Percentiles rank a stretch among this genome's conserved stretches.
Evolutionary conservation across 1,284 basidiomycete genomes (phyloP).

Genomic region (Schizophyllum amplum): DNA sequence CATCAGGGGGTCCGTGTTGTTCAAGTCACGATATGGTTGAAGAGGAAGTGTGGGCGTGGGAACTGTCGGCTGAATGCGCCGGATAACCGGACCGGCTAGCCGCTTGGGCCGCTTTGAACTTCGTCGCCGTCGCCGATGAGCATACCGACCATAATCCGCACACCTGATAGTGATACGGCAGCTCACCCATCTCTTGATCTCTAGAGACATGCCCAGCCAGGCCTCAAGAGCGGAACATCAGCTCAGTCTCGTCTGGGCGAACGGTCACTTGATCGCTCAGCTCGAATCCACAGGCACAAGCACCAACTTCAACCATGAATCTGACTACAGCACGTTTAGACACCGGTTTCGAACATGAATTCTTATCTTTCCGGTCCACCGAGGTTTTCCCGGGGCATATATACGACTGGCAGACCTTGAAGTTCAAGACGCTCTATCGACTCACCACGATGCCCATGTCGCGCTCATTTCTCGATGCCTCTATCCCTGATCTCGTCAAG

Average conservation of each 20-base stretch:
- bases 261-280: too few relatives aligned
- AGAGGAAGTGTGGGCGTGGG: not conserved
- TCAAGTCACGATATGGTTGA: not conserved
- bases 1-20: not conserved
- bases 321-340: not conserved
- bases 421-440: not conserved
- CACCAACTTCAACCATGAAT: not conserved
- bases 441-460: slow-evolving; percentile 13
- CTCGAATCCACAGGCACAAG: too few relatives aligned
- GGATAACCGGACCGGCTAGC: not conserved
- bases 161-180: too few relatives aligned
- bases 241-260: too few relatives aligned
- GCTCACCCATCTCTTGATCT: too few relatives aligned
- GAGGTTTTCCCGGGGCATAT: not conserved
- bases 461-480: slow-evolving; percentile 43
- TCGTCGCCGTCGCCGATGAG: not conserved
- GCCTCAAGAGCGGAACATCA: too few relatives aligned
- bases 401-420: not conserved
- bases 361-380: not conserved
- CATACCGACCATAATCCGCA: not conserved
- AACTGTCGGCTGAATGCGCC: not conserved
- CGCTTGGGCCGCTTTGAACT: not conserved
- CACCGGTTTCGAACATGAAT: not conserved
- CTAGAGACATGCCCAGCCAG: too few relatives aligned
- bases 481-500: slow-evolving; percentile 42